These are phyloP conservation scores for Apiosordaria backusii DNA, from an alignment of 495 filamentous ascomycete genomes.

Conservation along the genomic window DNA sequence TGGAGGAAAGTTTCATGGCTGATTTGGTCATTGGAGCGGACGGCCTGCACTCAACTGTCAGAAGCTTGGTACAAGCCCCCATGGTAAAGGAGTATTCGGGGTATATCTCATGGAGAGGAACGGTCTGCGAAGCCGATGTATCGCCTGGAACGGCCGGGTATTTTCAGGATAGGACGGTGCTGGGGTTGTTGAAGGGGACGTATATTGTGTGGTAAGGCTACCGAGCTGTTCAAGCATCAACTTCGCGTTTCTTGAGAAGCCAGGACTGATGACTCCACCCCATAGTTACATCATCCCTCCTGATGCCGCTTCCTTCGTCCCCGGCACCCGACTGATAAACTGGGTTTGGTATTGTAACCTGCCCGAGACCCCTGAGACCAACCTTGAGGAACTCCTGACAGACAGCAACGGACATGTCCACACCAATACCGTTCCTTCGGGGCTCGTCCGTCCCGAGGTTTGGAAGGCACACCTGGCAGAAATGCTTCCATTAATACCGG, in stretches of 20 bases:
- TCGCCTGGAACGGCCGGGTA: constrained; percentile 27
- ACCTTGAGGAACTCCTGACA: constrained; percentile 42
- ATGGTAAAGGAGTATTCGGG: constrained; percentile 45
- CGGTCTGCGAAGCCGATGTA: constrained; percentile 39
- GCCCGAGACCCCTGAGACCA: constrained; percentile 31
- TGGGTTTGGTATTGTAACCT: constrained; percentile 52
- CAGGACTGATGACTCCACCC: background rate
- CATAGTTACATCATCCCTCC: constrained; percentile 47
- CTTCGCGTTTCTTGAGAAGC: background rate
- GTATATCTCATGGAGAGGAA: constrained; percentile 52
- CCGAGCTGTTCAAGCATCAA: background rate
- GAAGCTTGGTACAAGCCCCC: constrained; percentile 37
- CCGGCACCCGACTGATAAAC: constrained; percentile 44
- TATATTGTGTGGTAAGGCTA: constrained; percentile 25
- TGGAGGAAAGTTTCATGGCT: constrained; percentile 22
- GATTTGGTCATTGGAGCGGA: constrained; percentile 52
- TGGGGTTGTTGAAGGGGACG: constrained; percentile 8
- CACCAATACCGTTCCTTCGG: constrained; percentile 42
- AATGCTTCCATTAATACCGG: constrained; percentile 28
- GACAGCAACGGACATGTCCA: constrained; percentile 40
- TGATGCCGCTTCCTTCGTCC: constrained; percentile 36
- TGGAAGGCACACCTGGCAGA: constrained; percentile 37
- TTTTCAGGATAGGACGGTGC: constrained; percentile 24
- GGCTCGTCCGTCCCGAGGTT: constrained; percentile 36
- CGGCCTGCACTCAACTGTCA: constrained; percentile 48